Conservation (phyloP, 495 filamentous ascomycete genomes). For the Elasticomyces elasticus region DNA sequence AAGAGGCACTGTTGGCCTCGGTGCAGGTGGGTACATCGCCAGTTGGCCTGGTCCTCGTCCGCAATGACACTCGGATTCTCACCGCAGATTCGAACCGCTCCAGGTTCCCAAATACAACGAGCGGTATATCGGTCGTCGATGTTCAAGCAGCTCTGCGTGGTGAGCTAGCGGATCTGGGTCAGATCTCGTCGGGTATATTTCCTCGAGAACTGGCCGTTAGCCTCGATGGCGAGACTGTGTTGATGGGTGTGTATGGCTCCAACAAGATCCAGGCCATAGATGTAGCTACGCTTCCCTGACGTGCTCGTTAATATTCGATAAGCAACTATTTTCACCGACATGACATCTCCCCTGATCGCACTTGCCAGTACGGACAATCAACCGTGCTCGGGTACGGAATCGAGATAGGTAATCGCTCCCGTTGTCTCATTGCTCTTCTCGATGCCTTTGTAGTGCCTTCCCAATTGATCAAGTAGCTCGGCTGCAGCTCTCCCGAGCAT, state of each 20-base stretch:
- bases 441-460: too few relatives aligned
- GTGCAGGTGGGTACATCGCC: conserved; percentile 27
- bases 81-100: conserved; percentile 22
- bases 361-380: too few relatives aligned
- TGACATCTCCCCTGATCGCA: too few relatives aligned
- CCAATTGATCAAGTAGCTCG: too few relatives aligned
- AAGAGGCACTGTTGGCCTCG: conserved; percentile 18
- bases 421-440: too few relatives aligned
- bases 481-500: too few relatives aligned
- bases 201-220: conserved; percentile 19
- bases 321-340: too few relatives aligned
- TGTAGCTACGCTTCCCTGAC: not conserved
- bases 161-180: conserved; percentile 9
- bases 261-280: not conserved
- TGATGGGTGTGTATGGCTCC: conserved; percentile 9
- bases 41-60: conserved; percentile 21
- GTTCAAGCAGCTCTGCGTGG: conserved; percentile 21
- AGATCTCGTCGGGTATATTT: conserved; percentile 1
- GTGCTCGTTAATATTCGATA: not conserved
- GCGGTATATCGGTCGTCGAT: conserved; percentile 26
- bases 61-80: conserved; percentile 10
- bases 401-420: too few relatives aligned
- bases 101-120: conserved; percentile 17
- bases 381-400: too few relatives aligned
- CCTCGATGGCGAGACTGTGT: conserved; percentile 21